Percentiles rank a stretch among this genome's conserved stretches.
Conservation (phyloP, 148 eudicot genomes). For the Dysphania ambrosioides region DNA sequence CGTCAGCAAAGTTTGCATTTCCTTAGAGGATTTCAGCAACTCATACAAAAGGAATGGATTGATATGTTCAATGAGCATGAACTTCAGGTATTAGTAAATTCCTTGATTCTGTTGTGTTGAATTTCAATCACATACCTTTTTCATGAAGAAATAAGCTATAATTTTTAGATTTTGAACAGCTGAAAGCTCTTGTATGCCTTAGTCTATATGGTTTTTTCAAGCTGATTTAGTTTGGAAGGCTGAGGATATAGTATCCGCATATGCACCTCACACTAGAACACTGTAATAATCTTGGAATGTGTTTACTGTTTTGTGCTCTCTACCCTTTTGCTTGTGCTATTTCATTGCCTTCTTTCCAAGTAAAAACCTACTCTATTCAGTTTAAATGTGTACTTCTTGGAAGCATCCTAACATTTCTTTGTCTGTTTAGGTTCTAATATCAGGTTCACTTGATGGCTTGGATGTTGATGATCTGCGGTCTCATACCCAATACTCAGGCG, state of each 20-base stretch:
- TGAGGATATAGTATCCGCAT: background rate
- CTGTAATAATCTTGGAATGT: too few species aligned
- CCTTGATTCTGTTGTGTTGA: background rate
- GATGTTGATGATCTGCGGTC: slow-evolving; percentile 74
- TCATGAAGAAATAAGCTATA: background rate
- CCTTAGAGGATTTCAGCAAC: slow-evolving; percentile 86
- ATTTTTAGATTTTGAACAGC: background rate
- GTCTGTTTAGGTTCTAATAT: slow-evolving; percentile 64
- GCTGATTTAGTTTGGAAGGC: background rate
- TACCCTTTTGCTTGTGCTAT: background rate
- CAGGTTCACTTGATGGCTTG: slow-evolving; percentile 85
- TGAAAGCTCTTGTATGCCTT: background rate
- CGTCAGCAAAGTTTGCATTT: slow-evolving; percentile 94
- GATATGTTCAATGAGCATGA: slow-evolving; percentile 99
- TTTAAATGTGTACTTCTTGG: background rate
- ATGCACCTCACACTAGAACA: background rate
- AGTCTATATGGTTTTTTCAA: background rate
- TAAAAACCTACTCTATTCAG: background rate
- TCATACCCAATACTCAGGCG: slow-evolving; percentile 81
- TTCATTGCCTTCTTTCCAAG: background rate
- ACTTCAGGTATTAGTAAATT: slow-evolving; percentile 63
- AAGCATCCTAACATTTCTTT: background rate
- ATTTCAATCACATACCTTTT: background rate
- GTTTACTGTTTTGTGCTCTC: background rate
- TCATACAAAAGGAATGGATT: slow-evolving; percentile 86